Conservation (phyloP, 1,139 yeast genomes). For the Debaryomyces fabryi region DNA sequence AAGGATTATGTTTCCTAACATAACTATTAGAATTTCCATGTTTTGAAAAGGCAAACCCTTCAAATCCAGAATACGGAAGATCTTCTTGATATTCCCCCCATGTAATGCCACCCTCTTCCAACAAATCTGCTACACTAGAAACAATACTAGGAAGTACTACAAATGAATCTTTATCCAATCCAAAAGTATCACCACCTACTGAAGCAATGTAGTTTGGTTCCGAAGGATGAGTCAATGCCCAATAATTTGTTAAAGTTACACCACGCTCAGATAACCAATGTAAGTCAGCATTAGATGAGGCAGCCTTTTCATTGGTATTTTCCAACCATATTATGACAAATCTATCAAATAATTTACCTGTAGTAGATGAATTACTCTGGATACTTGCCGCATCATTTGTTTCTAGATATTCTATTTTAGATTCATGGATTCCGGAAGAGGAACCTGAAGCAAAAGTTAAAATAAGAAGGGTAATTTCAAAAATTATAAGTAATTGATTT, state of each 20-base stretch:
- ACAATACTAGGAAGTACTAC: conserved; percentile 43
- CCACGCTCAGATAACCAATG: conserved; percentile 43
- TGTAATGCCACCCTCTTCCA: conserved; percentile 49
- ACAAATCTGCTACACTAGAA: conserved; percentile 47
- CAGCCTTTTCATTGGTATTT: conserved; percentile 45
- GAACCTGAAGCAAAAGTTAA: no score
- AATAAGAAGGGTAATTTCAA: no score
- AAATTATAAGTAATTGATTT: no score
- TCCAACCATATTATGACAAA: conserved; percentile 49
- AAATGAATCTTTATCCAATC: conserved; percentile 45
- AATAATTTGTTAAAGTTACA: conserved; percentile 47
- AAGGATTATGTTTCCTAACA: conserved; percentile 53
- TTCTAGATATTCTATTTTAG: not conserved
- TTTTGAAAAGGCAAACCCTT: conserved; percentile 46
- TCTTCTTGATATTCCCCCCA: conserved; percentile 56
- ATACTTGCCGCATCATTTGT: conserved; percentile 24
- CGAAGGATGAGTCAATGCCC: conserved; percentile 52
- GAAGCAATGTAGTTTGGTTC: conserved; percentile 54
- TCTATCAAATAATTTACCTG: conserved; percentile 46
- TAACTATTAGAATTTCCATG: conserved; percentile 46
- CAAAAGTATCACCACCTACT: conserved; percentile 52
- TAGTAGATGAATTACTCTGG: conserved; percentile 34
- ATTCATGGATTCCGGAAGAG: not conserved
- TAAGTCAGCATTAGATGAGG: conserved; percentile 32
- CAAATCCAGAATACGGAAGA: conserved; percentile 50